A percentile compares a stretch with the other conserved stretches of the same genome.
Evolutionary conservation across 2,329 filamentous ascomycete species (phyloP).

Genomic region (Penicillium sp.): DNA sequence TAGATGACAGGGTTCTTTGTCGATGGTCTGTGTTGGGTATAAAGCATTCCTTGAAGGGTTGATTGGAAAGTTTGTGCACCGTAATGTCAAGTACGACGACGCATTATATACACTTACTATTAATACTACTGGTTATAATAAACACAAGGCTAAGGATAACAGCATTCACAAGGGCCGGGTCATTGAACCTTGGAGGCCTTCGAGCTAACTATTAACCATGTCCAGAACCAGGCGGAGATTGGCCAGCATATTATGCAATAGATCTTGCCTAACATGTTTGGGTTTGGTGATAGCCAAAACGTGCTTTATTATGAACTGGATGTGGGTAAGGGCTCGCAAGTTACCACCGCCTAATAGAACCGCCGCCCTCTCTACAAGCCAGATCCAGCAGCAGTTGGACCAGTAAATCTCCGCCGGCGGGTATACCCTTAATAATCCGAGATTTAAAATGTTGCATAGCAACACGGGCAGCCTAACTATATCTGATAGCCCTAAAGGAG

Average conservation of each 20-base stretch:
- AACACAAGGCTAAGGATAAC: no score
- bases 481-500: no score
- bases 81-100: no score
- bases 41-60: no score
- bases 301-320: slow-evolving; percentile 12
- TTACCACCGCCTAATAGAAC: not conserved
- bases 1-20: no score
- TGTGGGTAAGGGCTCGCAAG: slow-evolving; percentile 20
- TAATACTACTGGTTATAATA: no score
- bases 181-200: slow-evolving; percentile 8
- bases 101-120: no score
- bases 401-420: slow-evolving; percentile 10
- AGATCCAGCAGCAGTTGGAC: slow-evolving; percentile 22
- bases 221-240: slow-evolving; percentile 11
- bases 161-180: no score
- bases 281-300: not conserved
- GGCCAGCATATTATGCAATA: slow-evolving; percentile 4
- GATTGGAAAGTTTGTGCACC: no score
- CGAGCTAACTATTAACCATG: slow-evolving; percentile 14
- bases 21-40: no score
- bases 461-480: slow-evolving; percentile 12
- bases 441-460: slow-evolving; percentile 17
- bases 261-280: not conserved
- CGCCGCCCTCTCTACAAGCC: not conserved
- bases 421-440: slow-evolving; percentile 12